Percentiles rank a stretch among this genome's conserved stretches.
Evolutionary conservation across 2,329 filamentous ascomycete species (phyloP).

Genomic region (Trichoderma sp.): DNA sequence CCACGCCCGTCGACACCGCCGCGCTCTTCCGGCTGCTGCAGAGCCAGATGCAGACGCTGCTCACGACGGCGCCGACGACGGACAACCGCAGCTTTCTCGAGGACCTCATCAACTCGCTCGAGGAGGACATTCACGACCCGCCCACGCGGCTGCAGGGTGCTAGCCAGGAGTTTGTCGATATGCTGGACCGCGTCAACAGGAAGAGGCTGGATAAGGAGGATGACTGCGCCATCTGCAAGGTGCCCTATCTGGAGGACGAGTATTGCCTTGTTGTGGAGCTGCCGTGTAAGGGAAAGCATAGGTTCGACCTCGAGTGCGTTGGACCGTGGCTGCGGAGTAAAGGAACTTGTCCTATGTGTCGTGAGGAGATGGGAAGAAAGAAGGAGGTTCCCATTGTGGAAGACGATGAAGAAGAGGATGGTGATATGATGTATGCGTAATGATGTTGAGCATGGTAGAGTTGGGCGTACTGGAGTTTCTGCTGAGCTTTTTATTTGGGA

Average conservation of each 20-base stretch:
- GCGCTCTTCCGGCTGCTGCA: slow-evolving; percentile 59
- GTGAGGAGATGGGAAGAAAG: slow-evolving; percentile 61
- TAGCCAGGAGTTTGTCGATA: slow-evolving; percentile 59
- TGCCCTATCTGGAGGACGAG: slow-evolving; percentile 61
- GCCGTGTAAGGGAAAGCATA: slow-evolving; percentile 60
- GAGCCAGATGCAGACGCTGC: slow-evolving; percentile 58
- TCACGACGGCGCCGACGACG: slow-evolving; percentile 48
- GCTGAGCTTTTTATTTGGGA: neutral
- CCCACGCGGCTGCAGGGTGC: slow-evolving; percentile 57
- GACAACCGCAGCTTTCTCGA: slow-evolving; percentile 54
- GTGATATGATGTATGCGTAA: slow-evolving; percentile 50
- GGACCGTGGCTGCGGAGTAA: slow-evolving; percentile 65
- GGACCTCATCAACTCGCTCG: slow-evolving; percentile 49
- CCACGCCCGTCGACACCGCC: slow-evolving; percentile 60
- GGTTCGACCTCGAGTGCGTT: slow-evolving; percentile 68
- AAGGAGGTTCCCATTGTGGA: slow-evolving; percentile 47
- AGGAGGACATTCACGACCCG: slow-evolving; percentile 53
- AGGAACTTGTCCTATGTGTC: slow-evolving; percentile 65
- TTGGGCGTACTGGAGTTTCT: slow-evolving; percentile 31
- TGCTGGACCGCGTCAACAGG: slow-evolving; percentile 58
- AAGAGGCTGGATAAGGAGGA: slow-evolving; percentile 53
- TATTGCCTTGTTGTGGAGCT: slow-evolving; percentile 66
- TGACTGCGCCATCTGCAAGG: slow-evolving; percentile 64
- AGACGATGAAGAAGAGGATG: slow-evolving; percentile 51
- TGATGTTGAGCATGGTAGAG: neutral